phyloP scores from a whole-genome alignment of 306 rosid genomes.

The Pyrus bretschneideri region DNA sequence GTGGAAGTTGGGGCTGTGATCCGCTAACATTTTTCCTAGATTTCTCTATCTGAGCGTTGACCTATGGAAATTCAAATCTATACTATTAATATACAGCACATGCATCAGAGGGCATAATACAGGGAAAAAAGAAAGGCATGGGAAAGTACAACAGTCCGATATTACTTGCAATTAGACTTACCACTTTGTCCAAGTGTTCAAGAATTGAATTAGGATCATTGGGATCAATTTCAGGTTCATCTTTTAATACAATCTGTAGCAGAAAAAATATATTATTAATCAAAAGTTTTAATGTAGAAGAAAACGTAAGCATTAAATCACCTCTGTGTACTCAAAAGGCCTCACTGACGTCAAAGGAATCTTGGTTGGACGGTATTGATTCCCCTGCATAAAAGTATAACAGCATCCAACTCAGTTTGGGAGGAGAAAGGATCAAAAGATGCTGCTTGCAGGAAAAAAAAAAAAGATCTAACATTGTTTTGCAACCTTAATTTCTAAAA shows the following conservation, averaged over 20 bases:
- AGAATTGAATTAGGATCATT: constrained; percentile 89
- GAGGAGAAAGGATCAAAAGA: neutral
- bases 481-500: constrained; percentile 88
- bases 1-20: constrained; percentile 79
- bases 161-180: constrained; percentile 19
- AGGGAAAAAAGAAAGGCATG: neutral
- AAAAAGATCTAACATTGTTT: constrained; percentile 5
- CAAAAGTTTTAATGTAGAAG: neutral
- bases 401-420: constrained; percentile 10
- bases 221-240: constrained; percentile 76
- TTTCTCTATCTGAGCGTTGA: constrained; percentile 60
- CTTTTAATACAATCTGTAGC: constrained; percentile 74
- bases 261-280: constrained; percentile 18
- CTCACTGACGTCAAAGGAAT: constrained; percentile 89
- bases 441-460: constrained; percentile 13
- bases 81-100: constrained; percentile 3
- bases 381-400: constrained; percentile 53
- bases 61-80: constrained; percentile 42
- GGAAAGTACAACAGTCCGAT: neutral
- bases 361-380: constrained; percentile 95
- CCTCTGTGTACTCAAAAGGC: constrained; percentile 94
- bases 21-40: constrained; percentile 47
- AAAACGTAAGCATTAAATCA: constrained; percentile 22
- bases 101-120: neutral
- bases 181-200: constrained; percentile 89